Evolutionary conservation across 139 green algal genomes (phyloP).

Genomic region (Tetradesmus obliquus): DNA sequence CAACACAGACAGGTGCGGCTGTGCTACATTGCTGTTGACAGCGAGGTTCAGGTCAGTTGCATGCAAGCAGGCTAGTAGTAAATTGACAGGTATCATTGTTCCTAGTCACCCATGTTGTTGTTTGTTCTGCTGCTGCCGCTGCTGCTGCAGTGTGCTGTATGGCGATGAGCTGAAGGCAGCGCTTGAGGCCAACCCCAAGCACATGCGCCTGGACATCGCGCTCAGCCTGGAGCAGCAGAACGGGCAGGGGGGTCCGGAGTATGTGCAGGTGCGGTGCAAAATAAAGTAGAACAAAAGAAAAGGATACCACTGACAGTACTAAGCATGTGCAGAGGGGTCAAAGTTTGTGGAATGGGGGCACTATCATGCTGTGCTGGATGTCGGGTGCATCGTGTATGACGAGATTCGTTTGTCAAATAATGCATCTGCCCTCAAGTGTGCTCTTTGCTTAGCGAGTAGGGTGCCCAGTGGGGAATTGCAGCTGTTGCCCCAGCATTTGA

Average conservation of each 20-base stretch:
- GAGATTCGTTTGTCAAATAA: no score
- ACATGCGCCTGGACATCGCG: conserved; percentile 27
- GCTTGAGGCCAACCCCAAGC: conserved; percentile 21
- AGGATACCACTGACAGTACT: background rate
- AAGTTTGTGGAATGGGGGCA: background rate
- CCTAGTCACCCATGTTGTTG: background rate
- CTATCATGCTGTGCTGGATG: background rate
- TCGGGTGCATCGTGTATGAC: no score
- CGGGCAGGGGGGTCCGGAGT: background rate
- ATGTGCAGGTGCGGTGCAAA: conserved; percentile 12
- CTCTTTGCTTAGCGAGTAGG: no score
- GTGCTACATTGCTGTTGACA: background rate
- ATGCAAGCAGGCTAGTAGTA: background rate
- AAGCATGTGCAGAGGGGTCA: background rate
- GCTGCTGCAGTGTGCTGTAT: conserved; percentile 19
- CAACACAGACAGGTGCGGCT: conserved; percentile 9
- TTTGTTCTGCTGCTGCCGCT: background rate
- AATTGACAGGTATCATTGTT: background rate
- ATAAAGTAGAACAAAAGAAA: no score
- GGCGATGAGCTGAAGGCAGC: conserved; percentile 28
- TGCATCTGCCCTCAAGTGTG: no score
- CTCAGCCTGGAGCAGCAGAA: conserved; percentile 39
- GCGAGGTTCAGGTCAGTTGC: no score
- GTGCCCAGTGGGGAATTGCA: no score
- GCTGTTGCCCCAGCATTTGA: no score